Conservation (phyloP, 2,329 filamentous ascomycete species). For the Monosporascus sp. region DNA sequence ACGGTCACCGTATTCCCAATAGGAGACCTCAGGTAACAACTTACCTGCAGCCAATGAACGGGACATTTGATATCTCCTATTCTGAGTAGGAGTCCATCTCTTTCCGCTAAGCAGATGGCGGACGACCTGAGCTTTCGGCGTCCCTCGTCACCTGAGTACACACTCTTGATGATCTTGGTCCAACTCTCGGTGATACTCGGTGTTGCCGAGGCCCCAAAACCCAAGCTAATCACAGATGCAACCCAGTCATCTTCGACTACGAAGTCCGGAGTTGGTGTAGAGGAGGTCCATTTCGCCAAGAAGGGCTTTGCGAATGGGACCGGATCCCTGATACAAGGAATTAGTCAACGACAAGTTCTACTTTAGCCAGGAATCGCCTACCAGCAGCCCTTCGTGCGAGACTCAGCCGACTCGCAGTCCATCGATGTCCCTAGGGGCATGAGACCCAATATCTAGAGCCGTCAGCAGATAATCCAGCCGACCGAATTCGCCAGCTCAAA, state of each 20-base stretch:
- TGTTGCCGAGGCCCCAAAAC: conserved; percentile 38
- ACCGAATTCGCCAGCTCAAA: background rate
- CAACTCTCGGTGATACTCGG: conserved; percentile 38
- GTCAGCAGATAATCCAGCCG: background rate
- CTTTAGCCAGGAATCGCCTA: conserved; percentile 2
- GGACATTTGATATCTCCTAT: conserved; percentile 44
- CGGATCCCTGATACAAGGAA: conserved; percentile 30
- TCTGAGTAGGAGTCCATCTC: conserved; percentile 42
- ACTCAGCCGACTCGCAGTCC: conserved; percentile 45
- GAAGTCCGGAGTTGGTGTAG: conserved; percentile 39
- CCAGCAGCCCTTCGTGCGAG: conserved; percentile 43
- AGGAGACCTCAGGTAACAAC: conserved; percentile 5
- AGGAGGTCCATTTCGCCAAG: conserved; percentile 36
- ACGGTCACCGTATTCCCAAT: background rate
- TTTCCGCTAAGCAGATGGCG: conserved; percentile 36
- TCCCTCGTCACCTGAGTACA: conserved; percentile 46
- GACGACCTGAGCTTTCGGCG: conserved; percentile 44
- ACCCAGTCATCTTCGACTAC: conserved; percentile 42
- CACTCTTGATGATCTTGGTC: conserved; percentile 37
- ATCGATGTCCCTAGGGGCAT: conserved; percentile 46
- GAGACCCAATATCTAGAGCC: conserved; percentile 39
- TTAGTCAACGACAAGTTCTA: background rate
- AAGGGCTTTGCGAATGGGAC: conserved; percentile 36
- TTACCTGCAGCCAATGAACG: conserved; percentile 48
- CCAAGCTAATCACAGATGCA: conserved; percentile 38